Base-by-base conservation (phyloP, 2,329 filamentous ascomycete genomes). In the Rutstroemia sp. region DNA sequence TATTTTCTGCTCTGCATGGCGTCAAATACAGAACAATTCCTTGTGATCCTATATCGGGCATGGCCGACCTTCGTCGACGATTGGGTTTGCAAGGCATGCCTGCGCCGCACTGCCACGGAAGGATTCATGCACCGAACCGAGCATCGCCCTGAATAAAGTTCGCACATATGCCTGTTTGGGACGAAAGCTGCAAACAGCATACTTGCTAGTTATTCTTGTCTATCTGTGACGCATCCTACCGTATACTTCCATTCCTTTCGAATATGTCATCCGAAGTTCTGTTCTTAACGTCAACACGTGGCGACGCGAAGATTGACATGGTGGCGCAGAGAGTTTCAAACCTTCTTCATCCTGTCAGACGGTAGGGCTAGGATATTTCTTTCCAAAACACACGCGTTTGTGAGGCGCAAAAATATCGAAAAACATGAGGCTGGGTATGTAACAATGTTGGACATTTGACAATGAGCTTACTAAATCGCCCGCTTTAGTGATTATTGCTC, bases 311-410 rank as follows among this genome's bases (percentile, higher is more conserved):
- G 16, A 37, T 55, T 44, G 10, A 44, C n/a, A 55, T 38, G 39
- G 53, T 55, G 53, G 53, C 53, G 25, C 47, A 55, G 27, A 9
- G 12, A 37, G 27, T 50, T 55, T 51, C 27, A 55, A 51, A 50
- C 10, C 34, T 38, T 41, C 1, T 21, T 38, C 38, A 25, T 51
- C 38, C 19, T 37, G 27, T 41, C 39, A 55, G 41, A 44, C 47
- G 25, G 8, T 38, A 45, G 39, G 39, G 39, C 53, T 51, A 39
- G 39, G n/a, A 17, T 12, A 16, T 7, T 16, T 12, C 21, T 46
- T 12, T 16, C 6, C 10, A 46, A 19, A 41, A 14, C 16, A 41
- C 9, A 14, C 38, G 14, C 16, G 38, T n/a, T 3, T 41, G 16
- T 41, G 38, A 41, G 10, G 27, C 27, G 10, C 16, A 6, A 48